These are phyloP conservation scores for Schwanniomyces yamadae DNA, from an alignment of 805 yeast genomes.

Conservation along the genomic window DNA sequence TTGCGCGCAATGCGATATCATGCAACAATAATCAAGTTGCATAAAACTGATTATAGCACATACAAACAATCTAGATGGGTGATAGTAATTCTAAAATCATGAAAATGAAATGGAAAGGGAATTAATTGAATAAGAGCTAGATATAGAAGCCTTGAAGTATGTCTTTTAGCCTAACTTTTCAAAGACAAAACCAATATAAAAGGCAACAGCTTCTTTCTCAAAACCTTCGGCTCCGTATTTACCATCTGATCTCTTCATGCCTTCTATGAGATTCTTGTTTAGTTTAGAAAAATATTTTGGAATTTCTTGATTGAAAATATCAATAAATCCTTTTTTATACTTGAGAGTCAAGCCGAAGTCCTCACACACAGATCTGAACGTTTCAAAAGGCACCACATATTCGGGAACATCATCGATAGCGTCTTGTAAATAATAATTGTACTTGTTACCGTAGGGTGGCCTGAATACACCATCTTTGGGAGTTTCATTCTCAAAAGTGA, in stretches of 20 bases:
- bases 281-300: slow-evolving; percentile 61
- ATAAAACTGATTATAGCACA: too few relatives aligned
- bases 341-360: slow-evolving; percentile 75
- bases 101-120: too few relatives aligned
- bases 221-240: slow-evolving; percentile 83
- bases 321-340: slow-evolving; percentile 73
- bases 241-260: slow-evolving; percentile 76
- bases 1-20: too few relatives aligned
- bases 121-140: too few relatives aligned
- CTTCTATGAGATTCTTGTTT: slow-evolving; percentile 61
- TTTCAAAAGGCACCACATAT: slow-evolving; percentile 92
- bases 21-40: too few relatives aligned
- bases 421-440: slow-evolving; percentile 79
- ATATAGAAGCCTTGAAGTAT: too few relatives aligned
- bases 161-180: slow-evolving; percentile 50
- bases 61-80: too few relatives aligned
- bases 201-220: slow-evolving; percentile 87
- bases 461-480: slow-evolving; percentile 74
- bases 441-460: slow-evolving; percentile 79
- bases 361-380: slow-evolving; percentile 77
- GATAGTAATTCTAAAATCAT: too few relatives aligned
- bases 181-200: slow-evolving; percentile 82
- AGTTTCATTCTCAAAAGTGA: slow-evolving; percentile 74
- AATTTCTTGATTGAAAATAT: slow-evolving; percentile 77
- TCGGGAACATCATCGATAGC: slow-evolving; percentile 98